Percentiles rank a stretch among this genome's conserved stretches.
Conservation (phyloP, 768 basidiomycete species). For the Trametes elegans region DNA sequence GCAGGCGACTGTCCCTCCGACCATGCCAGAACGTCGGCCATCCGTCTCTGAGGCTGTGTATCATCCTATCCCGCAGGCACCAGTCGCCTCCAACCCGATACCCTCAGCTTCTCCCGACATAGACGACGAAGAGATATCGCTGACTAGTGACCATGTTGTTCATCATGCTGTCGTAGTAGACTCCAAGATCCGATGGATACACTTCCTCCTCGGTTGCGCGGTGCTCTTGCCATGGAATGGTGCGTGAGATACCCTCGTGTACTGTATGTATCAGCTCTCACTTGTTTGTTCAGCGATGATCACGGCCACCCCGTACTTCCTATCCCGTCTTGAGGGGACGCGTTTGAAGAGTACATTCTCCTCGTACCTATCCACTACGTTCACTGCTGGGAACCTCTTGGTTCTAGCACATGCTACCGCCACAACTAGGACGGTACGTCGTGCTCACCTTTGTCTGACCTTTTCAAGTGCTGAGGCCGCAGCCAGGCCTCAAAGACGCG, state of each 20-base stretch:
- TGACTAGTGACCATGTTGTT: neutral
- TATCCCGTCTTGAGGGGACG: slow-evolving; percentile 64
- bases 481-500: slow-evolving; percentile 58
- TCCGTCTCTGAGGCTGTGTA: slow-evolving; percentile 30
- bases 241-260: slow-evolving; percentile 32
- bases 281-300: slow-evolving; percentile 85
- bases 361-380: slow-evolving; percentile 44
- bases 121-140: slow-evolving; percentile 12
- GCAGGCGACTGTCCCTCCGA: neutral
- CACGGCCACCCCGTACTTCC: slow-evolving; percentile 80
- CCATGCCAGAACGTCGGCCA: slow-evolving; percentile 13
- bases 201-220: slow-evolving; percentile 75
- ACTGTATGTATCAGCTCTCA: neutral
- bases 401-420: slow-evolving; percentile 75
- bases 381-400: slow-evolving; percentile 61
- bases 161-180: slow-evolving; percentile 25
- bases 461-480: neutral
- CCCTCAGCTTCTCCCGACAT: slow-evolving; percentile 22
- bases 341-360: slow-evolving; percentile 47
- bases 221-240: slow-evolving; percentile 90
- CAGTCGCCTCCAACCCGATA: slow-evolving; percentile 31
- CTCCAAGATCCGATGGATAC: slow-evolving; percentile 54
- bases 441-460: too few relatives aligned
- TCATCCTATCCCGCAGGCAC: slow-evolving; percentile 42
- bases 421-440: slow-evolving; percentile 58